Conservation (phyloP, 441 rosid genomes). For the Populus trichocarpa region DNA sequence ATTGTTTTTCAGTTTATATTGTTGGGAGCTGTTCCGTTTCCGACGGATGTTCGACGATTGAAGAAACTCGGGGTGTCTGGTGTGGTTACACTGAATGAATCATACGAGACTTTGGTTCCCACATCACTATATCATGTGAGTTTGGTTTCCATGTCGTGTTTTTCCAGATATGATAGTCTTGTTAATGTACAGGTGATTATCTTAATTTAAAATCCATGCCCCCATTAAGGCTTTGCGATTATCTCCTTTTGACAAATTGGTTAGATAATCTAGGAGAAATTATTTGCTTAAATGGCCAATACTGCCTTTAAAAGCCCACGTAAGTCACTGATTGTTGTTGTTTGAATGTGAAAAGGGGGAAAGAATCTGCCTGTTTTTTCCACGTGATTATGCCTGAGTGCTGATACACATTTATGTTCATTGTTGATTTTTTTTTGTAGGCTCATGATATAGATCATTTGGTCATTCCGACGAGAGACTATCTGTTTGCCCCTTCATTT, state of each 20-base stretch:
- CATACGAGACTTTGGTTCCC: slow-evolving; percentile 60
- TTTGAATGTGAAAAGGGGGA: neutral
- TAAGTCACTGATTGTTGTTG: neutral
- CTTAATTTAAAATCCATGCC: neutral
- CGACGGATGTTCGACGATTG: slow-evolving; percentile 42
- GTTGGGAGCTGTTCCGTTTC: slow-evolving; percentile 59
- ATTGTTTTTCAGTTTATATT: slow-evolving; percentile 34
- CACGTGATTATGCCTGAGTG: neutral
- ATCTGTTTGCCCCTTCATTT: slow-evolving; percentile 71
- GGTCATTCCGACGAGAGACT: slow-evolving; percentile 83
- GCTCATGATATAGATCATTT: slow-evolving; percentile 70
- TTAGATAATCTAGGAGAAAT: neutral
- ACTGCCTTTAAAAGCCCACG: neutral
- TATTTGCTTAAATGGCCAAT: neutral
- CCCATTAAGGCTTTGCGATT: neutral
- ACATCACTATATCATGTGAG: slow-evolving; percentile 43
- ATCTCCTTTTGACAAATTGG: neutral
- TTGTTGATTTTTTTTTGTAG: slow-evolving; percentile 28
- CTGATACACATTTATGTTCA: neutral
- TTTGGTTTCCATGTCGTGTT: neutral
- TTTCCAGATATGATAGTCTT: neutral
- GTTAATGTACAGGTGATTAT: neutral
- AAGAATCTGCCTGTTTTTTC: neutral
- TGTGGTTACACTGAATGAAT: slow-evolving; percentile 52
- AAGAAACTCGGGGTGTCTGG: slow-evolving; percentile 54